Evolutionary conservation across 2,329 filamentous ascomycete genomes (phyloP).

Genomic region (Diaporthe sp.): DNA sequence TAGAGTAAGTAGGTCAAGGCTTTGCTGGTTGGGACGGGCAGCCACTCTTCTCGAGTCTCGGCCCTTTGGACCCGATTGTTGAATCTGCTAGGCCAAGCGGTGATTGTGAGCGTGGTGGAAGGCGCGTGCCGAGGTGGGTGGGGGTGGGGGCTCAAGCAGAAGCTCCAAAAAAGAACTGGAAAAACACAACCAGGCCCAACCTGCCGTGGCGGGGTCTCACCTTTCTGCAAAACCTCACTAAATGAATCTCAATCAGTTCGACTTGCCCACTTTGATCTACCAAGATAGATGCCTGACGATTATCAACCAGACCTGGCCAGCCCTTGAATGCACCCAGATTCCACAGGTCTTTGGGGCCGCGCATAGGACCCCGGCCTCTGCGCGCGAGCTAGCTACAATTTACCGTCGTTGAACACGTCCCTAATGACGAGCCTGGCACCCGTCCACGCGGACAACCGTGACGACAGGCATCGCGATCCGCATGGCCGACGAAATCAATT

Average conservation of each 20-base stretch:
- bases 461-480: background rate
- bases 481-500: background rate
- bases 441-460: background rate
- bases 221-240: conserved; percentile 31
- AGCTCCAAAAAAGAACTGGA: background rate
- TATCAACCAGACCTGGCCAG: background rate
- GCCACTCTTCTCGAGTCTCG: background rate
- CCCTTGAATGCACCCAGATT: background rate
- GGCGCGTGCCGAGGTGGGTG: background rate
- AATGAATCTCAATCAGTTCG: background rate
- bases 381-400: background rate
- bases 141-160: background rate
- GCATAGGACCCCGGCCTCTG: background rate
- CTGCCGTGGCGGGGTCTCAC: conserved; percentile 33
- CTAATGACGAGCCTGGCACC: background rate
- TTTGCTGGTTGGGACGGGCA: too few relatives aligned
- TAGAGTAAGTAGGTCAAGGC: background rate
- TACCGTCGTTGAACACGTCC: background rate
- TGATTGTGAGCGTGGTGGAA: background rate
- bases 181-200: conserved; percentile 40
- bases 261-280: background rate
- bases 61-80: background rate
- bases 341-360: background rate
- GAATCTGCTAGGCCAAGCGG: background rate
- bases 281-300: too few relatives aligned